Conservation (phyloP, 2,329 filamentous ascomycete species). For the Penicillium janthinellum region DNA sequence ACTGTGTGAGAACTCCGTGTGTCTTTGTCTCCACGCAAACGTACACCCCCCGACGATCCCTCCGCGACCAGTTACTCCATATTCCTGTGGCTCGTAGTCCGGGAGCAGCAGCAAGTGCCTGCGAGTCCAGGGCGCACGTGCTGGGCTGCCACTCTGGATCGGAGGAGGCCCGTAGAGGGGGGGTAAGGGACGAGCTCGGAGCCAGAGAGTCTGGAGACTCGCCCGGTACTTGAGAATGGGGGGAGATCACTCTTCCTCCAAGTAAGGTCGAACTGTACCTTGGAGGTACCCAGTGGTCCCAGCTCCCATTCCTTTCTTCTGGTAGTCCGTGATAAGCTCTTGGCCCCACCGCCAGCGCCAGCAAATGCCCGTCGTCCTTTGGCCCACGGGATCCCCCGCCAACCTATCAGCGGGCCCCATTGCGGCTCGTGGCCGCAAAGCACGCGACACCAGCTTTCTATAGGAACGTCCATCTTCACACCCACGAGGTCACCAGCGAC, state of each 20-base stretch:
- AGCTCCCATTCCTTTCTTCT: not conserved
- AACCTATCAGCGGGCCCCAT: constrained; percentile 34
- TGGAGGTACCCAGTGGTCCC: not conserved
- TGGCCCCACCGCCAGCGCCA: constrained; percentile 19
- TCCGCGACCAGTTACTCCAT: not conserved
- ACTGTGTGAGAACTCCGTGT: not conserved
- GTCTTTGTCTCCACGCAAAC: not conserved
- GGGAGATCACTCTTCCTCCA: not conserved
- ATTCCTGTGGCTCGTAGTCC: not conserved
- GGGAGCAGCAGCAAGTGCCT: not conserved
- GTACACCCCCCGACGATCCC: not conserved
- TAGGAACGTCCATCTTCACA: constrained; percentile 16
- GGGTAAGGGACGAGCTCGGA: not conserved
- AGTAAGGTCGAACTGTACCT: not conserved
- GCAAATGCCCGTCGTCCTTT: constrained; percentile 33
- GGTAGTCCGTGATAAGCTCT: constrained; percentile 23
- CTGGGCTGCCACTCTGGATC: constrained; percentile 24
- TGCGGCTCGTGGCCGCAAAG: constrained; percentile 37
- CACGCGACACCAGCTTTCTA: constrained; percentile 39
- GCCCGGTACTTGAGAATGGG: not conserved
- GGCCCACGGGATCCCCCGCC: constrained; percentile 24
- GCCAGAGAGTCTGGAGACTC: not conserved
- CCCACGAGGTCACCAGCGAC: not conserved
- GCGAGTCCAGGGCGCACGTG: constrained; percentile 24
- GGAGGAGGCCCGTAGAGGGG: not conserved